Percentiles rank a stretch among this genome's conserved stretches.
Evolutionary conservation across 116 monocot species (phyloP).

Genomic region (Cymodocea nodosa): DNA sequence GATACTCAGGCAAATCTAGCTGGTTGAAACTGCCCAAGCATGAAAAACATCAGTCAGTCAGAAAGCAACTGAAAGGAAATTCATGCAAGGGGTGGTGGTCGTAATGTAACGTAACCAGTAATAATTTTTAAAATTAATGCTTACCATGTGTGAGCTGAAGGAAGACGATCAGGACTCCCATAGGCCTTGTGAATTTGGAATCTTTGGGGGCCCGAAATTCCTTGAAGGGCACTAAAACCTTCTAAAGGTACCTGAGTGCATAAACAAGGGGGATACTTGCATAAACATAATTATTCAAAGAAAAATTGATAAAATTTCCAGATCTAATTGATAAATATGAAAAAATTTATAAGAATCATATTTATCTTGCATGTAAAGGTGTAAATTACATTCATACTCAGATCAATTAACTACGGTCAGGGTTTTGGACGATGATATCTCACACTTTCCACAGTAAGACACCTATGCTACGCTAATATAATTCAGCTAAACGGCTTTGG

Average conservation of each 20-base stretch:
- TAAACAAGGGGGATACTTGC: neutral
- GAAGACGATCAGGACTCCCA: conserved; percentile 74
- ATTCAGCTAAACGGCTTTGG: neutral
- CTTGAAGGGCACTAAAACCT: conserved; percentile 97
- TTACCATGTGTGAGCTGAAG: conserved; percentile 98
- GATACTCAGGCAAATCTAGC: conserved; percentile 89
- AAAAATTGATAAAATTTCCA: neutral
- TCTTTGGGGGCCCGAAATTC: conserved; percentile 88
- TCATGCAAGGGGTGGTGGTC: too few species aligned
- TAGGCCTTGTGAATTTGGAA: conserved; percentile 99
- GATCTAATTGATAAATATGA: neutral
- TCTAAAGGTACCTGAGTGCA: conserved; percentile 75
- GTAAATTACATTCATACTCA: too few species aligned
- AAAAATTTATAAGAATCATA: neutral
- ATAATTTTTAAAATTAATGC: too few species aligned
- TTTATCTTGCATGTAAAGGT: neutral
- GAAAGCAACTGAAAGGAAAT: too few species aligned
- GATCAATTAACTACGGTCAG: too few species aligned
- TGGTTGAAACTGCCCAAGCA: conserved; percentile 84
- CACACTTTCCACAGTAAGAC: neutral
- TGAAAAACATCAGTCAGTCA: neutral
- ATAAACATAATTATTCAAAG: neutral
- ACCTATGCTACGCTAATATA: neutral
- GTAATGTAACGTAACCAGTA: neutral
- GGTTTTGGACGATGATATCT: neutral